Evolutionary conservation across 169 alveolate species (phyloP).

Genomic region (Cryptosporidium xiaoi): DNA sequence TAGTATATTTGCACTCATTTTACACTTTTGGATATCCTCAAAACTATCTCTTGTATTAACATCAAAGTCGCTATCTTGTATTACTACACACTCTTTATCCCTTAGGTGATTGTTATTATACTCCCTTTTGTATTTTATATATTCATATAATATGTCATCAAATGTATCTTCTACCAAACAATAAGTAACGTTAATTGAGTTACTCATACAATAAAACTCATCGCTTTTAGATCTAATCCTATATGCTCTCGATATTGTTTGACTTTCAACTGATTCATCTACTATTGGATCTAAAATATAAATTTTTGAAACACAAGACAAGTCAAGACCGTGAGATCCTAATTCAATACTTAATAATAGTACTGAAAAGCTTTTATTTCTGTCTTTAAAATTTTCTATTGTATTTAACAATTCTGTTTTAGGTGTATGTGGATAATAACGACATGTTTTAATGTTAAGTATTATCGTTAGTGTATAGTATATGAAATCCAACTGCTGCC

Average conservation of each 20-base stretch:
- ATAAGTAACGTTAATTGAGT: constrained; percentile 46
- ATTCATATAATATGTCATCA: constrained; percentile 53
- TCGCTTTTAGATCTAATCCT: constrained; percentile 21
- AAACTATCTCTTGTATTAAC: neutral
- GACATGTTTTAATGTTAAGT: constrained; percentile 32
- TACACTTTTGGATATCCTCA: too few relatives aligned
- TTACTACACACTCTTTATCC: neutral
- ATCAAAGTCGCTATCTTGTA: neutral
- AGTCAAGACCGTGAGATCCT: constrained; percentile 64
- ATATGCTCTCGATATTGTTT: constrained; percentile 63
- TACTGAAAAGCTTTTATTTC: neutral
- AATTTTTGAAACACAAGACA: constrained; percentile 41
- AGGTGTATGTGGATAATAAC: constrained; percentile 64
- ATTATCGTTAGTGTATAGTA: constrained; percentile 43
- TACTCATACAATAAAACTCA: neutral
- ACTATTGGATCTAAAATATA: constrained; percentile 63
- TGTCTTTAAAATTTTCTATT: constrained; percentile 15
- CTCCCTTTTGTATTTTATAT: constrained; percentile 30
- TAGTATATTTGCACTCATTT: neutral
- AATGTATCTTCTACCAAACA: constrained; percentile 55
- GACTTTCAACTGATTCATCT: constrained; percentile 54
- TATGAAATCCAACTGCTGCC: constrained; percentile 64
- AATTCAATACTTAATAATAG: constrained; percentile 41
- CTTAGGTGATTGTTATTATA: neutral
- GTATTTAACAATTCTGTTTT: constrained; percentile 24